These are phyloP conservation scores for Penicillium janthinellum DNA, from an alignment of 2,329 filamentous ascomycete species.

Conservation along the genomic window DNA sequence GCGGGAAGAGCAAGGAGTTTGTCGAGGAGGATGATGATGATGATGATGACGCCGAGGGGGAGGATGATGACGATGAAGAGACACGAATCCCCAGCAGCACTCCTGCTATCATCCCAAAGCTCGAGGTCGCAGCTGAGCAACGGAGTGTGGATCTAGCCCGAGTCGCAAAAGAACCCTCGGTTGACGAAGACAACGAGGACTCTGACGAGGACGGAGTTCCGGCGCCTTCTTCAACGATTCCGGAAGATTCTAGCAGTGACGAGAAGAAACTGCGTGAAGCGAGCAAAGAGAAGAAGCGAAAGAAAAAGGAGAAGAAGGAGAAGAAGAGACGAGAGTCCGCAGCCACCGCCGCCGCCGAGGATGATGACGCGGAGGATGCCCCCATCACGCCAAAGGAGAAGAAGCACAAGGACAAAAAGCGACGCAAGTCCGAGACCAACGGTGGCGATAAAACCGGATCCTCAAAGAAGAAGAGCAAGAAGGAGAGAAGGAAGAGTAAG, in stretches of 20 bases:
- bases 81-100: constrained; percentile 1
- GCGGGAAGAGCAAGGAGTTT: constrained; percentile 18
- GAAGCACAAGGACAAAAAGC: constrained; percentile 12
- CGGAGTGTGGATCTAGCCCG: neutral
- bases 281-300: constrained; percentile 13
- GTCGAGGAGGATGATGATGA: constrained; percentile 24
- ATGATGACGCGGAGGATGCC: neutral
- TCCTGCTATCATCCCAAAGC: neutral
- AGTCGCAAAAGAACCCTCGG: neutral
- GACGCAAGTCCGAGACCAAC: constrained; percentile 15
- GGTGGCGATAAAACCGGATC: neutral
- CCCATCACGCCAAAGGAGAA: constrained; percentile 18
- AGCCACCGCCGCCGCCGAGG: constrained; percentile 5
- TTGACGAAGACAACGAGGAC: constrained; percentile 1
- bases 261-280: constrained; percentile 5
- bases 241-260: constrained; percentile 2
- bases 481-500: constrained; percentile 3
- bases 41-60: constrained; percentile 15
- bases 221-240: neutral
- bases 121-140: neutral
- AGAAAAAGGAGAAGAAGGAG: constrained; percentile 12
- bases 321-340: constrained; percentile 4
- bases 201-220: neutral
- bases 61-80: constrained; percentile 9
- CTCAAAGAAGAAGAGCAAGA: constrained; percentile 8